These are phyloP conservation scores for Epichloe scottii DNA, from an alignment of 2,329 filamentous ascomycete genomes.

Conservation along the genomic window DNA sequence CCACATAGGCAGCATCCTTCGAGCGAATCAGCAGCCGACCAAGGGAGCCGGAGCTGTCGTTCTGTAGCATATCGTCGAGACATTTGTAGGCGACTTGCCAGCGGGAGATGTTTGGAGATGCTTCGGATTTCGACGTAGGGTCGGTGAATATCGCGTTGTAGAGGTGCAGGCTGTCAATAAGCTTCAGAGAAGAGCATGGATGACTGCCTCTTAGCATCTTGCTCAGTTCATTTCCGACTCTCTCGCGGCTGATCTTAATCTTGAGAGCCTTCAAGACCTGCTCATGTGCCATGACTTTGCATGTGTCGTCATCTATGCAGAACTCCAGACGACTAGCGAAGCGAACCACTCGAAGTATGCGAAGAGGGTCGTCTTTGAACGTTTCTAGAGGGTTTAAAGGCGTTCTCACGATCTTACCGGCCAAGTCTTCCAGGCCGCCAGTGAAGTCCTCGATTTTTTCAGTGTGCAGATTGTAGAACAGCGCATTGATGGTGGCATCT, in stretches of 20 bases:
- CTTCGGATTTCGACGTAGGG: constrained; percentile 39
- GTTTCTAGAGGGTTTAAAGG: constrained; percentile 82
- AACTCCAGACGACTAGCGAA: constrained; percentile 82
- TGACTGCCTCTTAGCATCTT: constrained; percentile 71
- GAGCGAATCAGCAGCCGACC: constrained; percentile 46
- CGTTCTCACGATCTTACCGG: constrained; percentile 61
- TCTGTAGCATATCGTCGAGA: constrained; percentile 37
- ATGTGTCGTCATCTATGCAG: constrained; percentile 56
- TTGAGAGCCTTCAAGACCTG: constrained; percentile 69
- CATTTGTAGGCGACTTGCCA: constrained; percentile 55
- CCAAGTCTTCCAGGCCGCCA: constrained; percentile 64
- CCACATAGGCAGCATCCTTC: constrained; percentile 53
- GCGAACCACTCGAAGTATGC: constrained; percentile 74
- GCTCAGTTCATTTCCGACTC: constrained; percentile 75
- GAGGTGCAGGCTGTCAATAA: constrained; percentile 54
- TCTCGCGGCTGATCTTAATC: constrained; percentile 82
- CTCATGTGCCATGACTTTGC: constrained; percentile 62
- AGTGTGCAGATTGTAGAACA: constrained; percentile 89
- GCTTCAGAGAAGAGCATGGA: constrained; percentile 46
- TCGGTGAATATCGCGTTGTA: constrained; percentile 66
- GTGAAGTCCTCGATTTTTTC: constrained; percentile 76
- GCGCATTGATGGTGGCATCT: constrained; percentile 87
- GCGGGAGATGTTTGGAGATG: constrained; percentile 41
- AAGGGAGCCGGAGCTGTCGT: constrained; percentile 33
- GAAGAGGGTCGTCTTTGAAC: constrained; percentile 84